Base-by-base conservation (phyloP, 371 early-diverging fungal genomes). In the Chytridiales sp. region DNA sequence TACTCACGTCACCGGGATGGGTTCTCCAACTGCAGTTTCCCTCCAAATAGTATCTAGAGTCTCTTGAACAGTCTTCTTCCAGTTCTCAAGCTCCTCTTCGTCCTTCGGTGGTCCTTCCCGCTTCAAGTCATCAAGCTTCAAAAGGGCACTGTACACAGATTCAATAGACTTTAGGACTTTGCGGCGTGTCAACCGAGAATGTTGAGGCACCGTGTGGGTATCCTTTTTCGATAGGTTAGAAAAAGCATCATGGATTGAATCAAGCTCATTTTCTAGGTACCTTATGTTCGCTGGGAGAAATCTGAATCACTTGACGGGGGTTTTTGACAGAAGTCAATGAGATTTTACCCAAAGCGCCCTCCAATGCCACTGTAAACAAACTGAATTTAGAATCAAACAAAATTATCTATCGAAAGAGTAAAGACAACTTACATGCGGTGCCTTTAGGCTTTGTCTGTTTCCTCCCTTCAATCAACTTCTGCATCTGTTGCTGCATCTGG, bases 261-360 rank as follows among this genome's bases (percentile, higher is more conserved):
- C 17, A 15, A 27, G 8, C 5, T 24, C 8, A 53, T 17, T 4
- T 40, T 57, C 27, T 21, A 62, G 42, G 21, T 51, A 58, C 62
- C 47, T 57, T 49, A 6, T 29, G 42, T 19, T 34, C 55, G 19
- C 51, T 56, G 8, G 48, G 24, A 27, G 62, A 67, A 41, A 93
- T 88, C 70, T 93, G 91, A 65, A 97, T 74, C 19, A 87, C 76
- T 69, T 92, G 91, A 50, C 90, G 88, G 9, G 95, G 95, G 66
- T 92, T 92, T 52, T 89, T 82, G 22, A 88, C 88, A 9, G 95
- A 91, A 59, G 86, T 85, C 40, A 90, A 76, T 0, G 94, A 86
- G 58, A 97, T 92, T 66, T 90, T 94, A 48, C 97, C 97, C 21
- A 97, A 77, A n/a, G 95, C 94, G 31, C 95, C 95, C 68, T 94